Conservation (phyloP, 108 stramenopile species). For the Cyclotella choctawhatcheeana region DNA sequence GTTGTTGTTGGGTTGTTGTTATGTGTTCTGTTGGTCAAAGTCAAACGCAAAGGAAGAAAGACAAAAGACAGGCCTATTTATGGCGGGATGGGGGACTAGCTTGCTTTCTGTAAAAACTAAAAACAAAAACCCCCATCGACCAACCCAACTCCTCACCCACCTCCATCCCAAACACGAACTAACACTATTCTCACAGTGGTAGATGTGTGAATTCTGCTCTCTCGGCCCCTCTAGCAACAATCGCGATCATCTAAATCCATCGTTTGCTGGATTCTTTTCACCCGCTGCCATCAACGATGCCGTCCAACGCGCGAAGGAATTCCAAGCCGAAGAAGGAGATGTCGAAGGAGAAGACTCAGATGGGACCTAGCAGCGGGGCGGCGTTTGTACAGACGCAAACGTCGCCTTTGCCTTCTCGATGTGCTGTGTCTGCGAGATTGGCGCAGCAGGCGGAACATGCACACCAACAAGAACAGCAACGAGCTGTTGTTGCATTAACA, state of each 20-base stretch:
- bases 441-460: too few species aligned
- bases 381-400: neutral
- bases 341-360: slow-evolving; percentile 54
- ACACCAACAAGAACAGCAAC: too few species aligned
- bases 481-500: too few species aligned
- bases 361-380: slow-evolving; percentile 70
- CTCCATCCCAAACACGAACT: neutral
- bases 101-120: too few species aligned
- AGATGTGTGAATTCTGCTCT: slow-evolving; percentile 86
- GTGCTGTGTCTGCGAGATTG: too few species aligned
- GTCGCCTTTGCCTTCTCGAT: too few species aligned
- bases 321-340: slow-evolving; percentile 17
- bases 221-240: slow-evolving; percentile 42
- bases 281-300: slow-evolving; percentile 76
- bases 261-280: slow-evolving; percentile 79
- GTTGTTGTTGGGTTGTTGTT: neutral
- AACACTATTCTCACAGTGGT: neutral
- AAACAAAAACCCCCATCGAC: neutral
- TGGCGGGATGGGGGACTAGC: too few species aligned
- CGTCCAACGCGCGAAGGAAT: slow-evolving; percentile 48
- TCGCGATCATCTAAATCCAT: slow-evolving; percentile 54
- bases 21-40: too few species aligned
- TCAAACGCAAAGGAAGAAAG: too few species aligned
- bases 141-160: neutral
- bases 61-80: too few species aligned